Evolutionary conservation across 768 basidiomycete genomes (phyloP), one percentile per base, ranked within the genome.

Genomic region (Tremella yokohamensis): DNA sequence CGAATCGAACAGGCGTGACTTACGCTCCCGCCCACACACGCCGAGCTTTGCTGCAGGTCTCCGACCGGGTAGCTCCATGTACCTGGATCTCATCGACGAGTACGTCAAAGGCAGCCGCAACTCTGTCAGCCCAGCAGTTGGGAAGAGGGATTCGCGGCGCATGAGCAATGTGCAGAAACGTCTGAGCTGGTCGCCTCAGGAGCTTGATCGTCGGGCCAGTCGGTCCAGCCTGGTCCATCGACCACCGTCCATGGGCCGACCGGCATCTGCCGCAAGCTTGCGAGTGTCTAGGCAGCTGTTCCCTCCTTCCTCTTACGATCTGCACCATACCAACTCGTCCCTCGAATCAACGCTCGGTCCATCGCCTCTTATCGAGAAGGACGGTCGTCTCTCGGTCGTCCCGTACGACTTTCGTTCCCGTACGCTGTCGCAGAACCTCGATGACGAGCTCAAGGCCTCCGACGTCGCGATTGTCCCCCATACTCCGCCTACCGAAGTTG

Each of bases 41-140:
- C 65, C 64, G 11, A 62, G 58, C 40, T 64, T 70, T 25, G 38
- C 39, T 40, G n/a, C 39, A 16, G 44, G 48, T 12, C 22, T 57
- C 12, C 57, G 71, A 61, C 69, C 68, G 8, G 60, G 39, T 12
- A 70, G 72, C 54, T 25, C 57, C 16, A 54, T 54, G n/a, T 75
- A 73, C 50, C 52, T 66, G 25, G 70, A 67, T 38, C 56, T 75
- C n/a, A 54, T 75, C 4, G 69, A 72, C 42, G 69, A 69, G n/a
- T 75, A 75, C 47, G 56, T 64, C n/a, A 39, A 49, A 13, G 54
- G 57, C 12, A 44, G 19, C 3, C 48, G 65, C 25, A 38, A 40
- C 18, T 66, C 61, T 0, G 40, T 44, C 2, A 18, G 48, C 8
- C 45, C 20, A 7, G 49, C 16, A 12, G 22, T 16, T 6, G 51